Conservation (phyloP, 345 rosid genomes). For the Bruguiera sexangula region DNA sequence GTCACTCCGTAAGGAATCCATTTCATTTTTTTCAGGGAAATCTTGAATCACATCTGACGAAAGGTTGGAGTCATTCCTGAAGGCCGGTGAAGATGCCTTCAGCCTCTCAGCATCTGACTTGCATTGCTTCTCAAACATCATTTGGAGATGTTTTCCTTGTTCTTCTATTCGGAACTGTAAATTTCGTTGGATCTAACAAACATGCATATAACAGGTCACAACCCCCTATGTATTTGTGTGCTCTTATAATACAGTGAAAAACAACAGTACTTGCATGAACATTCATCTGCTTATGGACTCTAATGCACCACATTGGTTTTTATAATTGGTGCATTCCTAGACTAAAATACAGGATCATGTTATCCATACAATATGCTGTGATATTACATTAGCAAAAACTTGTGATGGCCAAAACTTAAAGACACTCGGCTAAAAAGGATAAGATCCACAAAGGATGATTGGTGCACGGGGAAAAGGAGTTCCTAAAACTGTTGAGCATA, state of each 20-base stretch:
- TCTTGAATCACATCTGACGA: conserved; percentile 29
- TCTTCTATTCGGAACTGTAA: conserved; percentile 93
- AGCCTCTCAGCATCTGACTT: conserved; percentile 54
- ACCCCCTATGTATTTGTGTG: neutral
- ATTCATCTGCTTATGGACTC: no score
- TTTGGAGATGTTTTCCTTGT: conserved; percentile 88
- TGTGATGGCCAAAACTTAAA: no score
- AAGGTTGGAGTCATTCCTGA: conserved; percentile 34
- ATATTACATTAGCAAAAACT: no score
- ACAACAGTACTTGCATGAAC: neutral
- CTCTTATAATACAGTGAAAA: neutral
- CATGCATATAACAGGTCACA: neutral
- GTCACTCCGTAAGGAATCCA: conserved; percentile 33
- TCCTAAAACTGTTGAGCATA: no score
- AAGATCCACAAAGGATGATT: no score
- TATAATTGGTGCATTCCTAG: no score
- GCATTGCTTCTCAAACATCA: conserved; percentile 92
- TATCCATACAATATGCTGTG: no score
- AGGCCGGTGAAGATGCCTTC: conserved; percentile 50
- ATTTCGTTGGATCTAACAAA: conserved; percentile 74
- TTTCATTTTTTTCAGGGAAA: conserved; percentile 31
- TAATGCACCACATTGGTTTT: no score
- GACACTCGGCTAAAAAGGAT: no score
- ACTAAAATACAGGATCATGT: no score
- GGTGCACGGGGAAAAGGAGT: no score